Percentiles rank a stretch among this genome's conserved stretches.
Evolutionary conservation across 768 basidiomycete species (phyloP).

Genomic region (Podaxis sp.): DNA sequence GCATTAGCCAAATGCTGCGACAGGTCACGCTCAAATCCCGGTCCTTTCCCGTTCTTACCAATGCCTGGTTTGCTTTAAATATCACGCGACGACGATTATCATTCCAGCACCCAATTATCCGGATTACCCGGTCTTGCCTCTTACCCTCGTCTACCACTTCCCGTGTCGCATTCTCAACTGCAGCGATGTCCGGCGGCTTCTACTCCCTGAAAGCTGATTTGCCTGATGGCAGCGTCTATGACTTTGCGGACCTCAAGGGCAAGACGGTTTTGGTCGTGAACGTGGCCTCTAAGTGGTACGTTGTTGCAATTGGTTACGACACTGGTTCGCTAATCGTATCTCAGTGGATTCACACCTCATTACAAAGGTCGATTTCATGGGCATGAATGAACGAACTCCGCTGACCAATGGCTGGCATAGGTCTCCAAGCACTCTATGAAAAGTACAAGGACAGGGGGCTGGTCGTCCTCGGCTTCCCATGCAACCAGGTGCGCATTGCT

Average conservation of each 20-base stretch:
- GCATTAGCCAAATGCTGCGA: neutral
- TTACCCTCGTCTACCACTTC: slow-evolving; percentile 3
- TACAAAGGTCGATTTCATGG: slow-evolving; percentile 53
- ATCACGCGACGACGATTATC: slow-evolving; percentile 5
- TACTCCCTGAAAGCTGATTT: slow-evolving; percentile 68
- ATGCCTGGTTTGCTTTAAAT: slow-evolving; percentile 22
- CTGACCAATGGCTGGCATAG: slow-evolving; percentile 30
- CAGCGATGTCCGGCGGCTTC: slow-evolving; percentile 39
- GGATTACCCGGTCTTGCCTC: neutral
- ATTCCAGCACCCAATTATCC: neutral
- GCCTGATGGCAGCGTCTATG: slow-evolving; percentile 52
- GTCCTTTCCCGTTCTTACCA: slow-evolving; percentile 33
- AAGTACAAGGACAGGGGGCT: slow-evolving; percentile 79
- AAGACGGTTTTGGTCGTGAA: slow-evolving; percentile 82
- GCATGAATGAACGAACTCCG: too few species aligned
- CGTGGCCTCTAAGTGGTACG: slow-evolving; percentile 72
- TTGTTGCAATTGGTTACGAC: neutral
- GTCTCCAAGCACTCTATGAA: slow-evolving; percentile 78
- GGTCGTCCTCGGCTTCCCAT: slow-evolving; percentile 87
- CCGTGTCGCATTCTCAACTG: slow-evolving; percentile 2
- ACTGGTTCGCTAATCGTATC: slow-evolving; percentile 3
- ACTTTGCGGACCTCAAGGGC: slow-evolving; percentile 71
- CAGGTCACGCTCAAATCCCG: slow-evolving; percentile 24
- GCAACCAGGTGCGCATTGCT: slow-evolving; percentile 65
- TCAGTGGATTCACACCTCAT: slow-evolving; percentile 82